Evolutionary conservation across 768 basidiomycete species (phyloP).

Genomic region (Trametes maxima): DNA sequence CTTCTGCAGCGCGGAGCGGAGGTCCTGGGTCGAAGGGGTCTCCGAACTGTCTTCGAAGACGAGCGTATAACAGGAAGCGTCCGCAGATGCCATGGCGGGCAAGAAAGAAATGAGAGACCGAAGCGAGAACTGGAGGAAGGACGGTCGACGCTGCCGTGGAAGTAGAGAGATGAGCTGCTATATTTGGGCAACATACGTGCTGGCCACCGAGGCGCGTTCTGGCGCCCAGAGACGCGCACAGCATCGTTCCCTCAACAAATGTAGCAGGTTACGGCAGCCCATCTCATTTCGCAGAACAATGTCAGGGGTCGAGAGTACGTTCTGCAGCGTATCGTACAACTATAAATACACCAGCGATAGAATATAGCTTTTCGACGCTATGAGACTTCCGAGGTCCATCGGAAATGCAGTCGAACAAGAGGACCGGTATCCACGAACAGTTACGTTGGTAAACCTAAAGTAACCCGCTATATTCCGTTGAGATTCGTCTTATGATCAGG

Average conservation of each 20-base stretch:
- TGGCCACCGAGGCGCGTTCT: slow-evolving; percentile 9
- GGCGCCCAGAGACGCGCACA: slow-evolving; percentile 2
- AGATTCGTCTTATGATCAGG: not conserved
- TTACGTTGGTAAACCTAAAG: slow-evolving; percentile 23
- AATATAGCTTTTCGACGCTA: not conserved
- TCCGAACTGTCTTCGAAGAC: slow-evolving; percentile 75
- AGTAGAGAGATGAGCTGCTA: slow-evolving; percentile 22
- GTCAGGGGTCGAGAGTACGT: no score
- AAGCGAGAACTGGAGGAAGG: not conserved
- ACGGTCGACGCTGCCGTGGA: slow-evolving; percentile 22
- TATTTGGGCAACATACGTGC: slow-evolving; percentile 21
- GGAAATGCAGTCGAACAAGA: not conserved
- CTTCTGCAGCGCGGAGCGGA: slow-evolving; percentile 85
- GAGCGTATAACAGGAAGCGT: slow-evolving; percentile 76
- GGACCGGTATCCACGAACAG: not conserved
- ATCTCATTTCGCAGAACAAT: no score
- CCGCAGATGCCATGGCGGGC: slow-evolving; percentile 43
- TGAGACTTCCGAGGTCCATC: not conserved
- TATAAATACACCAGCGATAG: not conserved
- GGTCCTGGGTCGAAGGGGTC: slow-evolving; percentile 78
- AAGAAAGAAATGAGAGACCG: slow-evolving; percentile 10
- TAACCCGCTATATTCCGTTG: slow-evolving; percentile 17
- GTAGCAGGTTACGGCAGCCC: no score
- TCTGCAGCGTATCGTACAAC: not conserved
- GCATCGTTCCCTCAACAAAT: not conserved